phyloP scores from a whole-genome alignment of 139 green algal species.

The Tetraselmis striata region DNA sequence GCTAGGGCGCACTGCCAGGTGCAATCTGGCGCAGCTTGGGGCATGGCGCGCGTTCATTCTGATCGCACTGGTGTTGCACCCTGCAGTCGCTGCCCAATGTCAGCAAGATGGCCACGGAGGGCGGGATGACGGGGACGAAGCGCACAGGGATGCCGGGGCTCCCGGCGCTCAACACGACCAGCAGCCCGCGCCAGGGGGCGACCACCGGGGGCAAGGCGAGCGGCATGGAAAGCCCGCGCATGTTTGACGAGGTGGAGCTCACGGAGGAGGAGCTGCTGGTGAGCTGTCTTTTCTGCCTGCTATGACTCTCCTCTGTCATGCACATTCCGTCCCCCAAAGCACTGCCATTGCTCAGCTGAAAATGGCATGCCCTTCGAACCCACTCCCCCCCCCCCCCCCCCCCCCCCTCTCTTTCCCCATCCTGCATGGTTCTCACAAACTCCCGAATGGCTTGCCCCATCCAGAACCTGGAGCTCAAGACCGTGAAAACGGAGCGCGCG shows the following conservation, averaged over 20 bases:
- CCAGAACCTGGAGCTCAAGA: conserved; percentile 58
- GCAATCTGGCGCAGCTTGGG: background rate
- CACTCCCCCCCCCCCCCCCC: too few relatives aligned
- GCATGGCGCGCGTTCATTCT: background rate
- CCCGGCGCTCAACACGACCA: background rate
- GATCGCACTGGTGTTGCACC: background rate
- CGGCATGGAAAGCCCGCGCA: background rate
- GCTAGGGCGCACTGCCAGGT: background rate
- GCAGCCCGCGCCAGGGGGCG: background rate
- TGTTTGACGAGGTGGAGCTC: conserved; percentile 45
- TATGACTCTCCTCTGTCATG: too few relatives aligned
- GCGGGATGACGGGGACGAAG: background rate
- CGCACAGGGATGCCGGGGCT: background rate
- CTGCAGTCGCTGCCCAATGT: background rate
- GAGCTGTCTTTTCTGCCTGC: too few relatives aligned
- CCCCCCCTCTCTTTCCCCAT: too few relatives aligned
- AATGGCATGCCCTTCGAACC: too few relatives aligned
- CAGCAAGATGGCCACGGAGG: background rate
- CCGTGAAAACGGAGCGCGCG: conserved; percentile 71
- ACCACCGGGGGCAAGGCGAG: background rate
- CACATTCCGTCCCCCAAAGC: too few relatives aligned
- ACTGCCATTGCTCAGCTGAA: too few relatives aligned
- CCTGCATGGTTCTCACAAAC: too few relatives aligned
- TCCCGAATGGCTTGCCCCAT: too few relatives aligned
- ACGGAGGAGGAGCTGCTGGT: conserved; percentile 68